These are phyloP conservation scores for Anthracocystis walkeri DNA, from an alignment of 1,284 basidiomycete genomes.

Conservation along the genomic window DNA sequence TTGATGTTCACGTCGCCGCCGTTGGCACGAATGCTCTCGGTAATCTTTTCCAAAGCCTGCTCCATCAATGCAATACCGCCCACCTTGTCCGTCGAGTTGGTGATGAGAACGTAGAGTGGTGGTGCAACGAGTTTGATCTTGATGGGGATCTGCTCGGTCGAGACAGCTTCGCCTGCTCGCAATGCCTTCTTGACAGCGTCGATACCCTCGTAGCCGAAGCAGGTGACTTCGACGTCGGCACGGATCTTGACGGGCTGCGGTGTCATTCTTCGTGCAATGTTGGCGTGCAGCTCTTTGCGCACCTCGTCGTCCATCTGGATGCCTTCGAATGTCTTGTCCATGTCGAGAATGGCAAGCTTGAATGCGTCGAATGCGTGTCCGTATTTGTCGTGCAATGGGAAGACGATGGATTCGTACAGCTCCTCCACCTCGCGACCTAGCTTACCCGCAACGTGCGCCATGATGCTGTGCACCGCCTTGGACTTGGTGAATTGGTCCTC, in stretches of 20 bases:
- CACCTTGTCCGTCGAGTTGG: constrained; percentile 95
- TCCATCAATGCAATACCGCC: constrained; percentile 93
- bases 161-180: constrained; percentile 84
- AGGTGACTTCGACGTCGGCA: constrained; percentile 96
- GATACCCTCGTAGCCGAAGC: constrained; percentile 96
- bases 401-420: constrained; percentile 90
- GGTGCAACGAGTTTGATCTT: constrained; percentile 97
- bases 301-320: constrained; percentile 76
- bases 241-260: constrained; percentile 99
- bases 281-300: constrained; percentile 79
- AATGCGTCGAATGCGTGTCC: constrained; percentile 98
- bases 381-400: constrained; percentile 92
- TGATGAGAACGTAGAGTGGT: constrained; percentile 93
- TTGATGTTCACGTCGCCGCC: constrained; percentile 86
- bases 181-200: constrained; percentile 96
- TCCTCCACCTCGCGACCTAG: constrained; percentile 75
- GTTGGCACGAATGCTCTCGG: constrained; percentile 81
- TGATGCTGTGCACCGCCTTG: constrained; percentile 73
- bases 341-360: constrained; percentile 86
- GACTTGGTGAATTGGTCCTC: constrained; percentile 99
- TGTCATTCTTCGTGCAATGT: constrained; percentile 93
- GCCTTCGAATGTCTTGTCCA: constrained; percentile 82
- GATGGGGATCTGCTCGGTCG: constrained; percentile 91
- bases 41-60: constrained; percentile 90
- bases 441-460: constrained; percentile 67